phyloP scores from a whole-genome alignment of 2,329 filamentous ascomycete genomes.

The Aschersonia sp. region DNA sequence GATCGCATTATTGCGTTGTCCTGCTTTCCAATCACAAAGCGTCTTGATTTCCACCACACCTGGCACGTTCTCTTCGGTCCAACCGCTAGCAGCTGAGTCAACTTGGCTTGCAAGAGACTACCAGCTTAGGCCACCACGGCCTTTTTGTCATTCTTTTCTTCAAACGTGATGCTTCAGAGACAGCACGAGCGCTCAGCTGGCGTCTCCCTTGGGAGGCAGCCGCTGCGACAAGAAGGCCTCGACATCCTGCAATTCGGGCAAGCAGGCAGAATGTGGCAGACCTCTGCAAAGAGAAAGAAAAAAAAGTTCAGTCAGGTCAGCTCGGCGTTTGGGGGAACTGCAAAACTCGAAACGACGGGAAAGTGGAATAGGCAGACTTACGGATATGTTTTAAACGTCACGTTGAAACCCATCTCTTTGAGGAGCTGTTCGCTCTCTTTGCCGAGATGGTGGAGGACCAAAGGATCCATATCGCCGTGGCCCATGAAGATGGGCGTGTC shows the following conservation, averaged over 20 bases:
- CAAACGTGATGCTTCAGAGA: not conserved
- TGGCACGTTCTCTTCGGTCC: too few relatives aligned
- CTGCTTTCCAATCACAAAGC: too few relatives aligned
- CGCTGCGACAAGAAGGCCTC: slow-evolving; percentile 40
- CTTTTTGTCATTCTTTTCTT: too few relatives aligned
- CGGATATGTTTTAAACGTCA: slow-evolving; percentile 59
- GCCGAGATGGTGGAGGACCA: slow-evolving; percentile 59
- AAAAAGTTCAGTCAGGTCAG: too few relatives aligned
- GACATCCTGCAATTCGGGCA: slow-evolving; percentile 69
- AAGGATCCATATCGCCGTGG: slow-evolving; percentile 64
- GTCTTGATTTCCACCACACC: too few relatives aligned
- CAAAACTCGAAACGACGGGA: too few relatives aligned
- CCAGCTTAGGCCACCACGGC: too few relatives aligned
- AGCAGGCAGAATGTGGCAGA: slow-evolving; percentile 62
- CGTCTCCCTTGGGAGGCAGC: slow-evolving; percentile 22
- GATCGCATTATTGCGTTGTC: too few relatives aligned
- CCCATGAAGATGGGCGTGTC: slow-evolving; percentile 78
- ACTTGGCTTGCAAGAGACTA: too few relatives aligned
- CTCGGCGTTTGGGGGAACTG: too few relatives aligned
- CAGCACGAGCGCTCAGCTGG: slow-evolving; percentile 2
- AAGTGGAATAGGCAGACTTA: not conserved
- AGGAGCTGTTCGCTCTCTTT: slow-evolving; percentile 51
- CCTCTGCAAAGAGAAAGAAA: slow-evolving; percentile 13
- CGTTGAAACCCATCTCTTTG: slow-evolving; percentile 54
- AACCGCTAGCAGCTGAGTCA: too few relatives aligned